phyloP scores from a whole-genome alignment of 2,329 filamentous ascomycete genomes.

The Lasiodiplodia gonubiensis region DNA sequence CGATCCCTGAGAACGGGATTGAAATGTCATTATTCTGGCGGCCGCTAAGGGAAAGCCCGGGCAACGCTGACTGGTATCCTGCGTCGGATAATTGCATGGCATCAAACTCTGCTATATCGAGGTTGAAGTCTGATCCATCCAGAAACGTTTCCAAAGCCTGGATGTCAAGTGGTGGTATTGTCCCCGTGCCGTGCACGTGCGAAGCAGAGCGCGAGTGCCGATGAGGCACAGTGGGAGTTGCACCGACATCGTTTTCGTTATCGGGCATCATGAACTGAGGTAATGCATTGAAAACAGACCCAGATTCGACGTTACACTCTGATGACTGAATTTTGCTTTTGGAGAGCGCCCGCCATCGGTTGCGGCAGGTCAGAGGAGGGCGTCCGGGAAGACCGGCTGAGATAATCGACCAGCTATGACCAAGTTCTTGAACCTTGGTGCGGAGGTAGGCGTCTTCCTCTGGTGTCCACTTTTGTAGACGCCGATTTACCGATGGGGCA shows the following conservation, averaged over 20 bases:
- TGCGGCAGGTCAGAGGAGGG: slow-evolving; percentile 9
- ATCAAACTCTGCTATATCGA: background rate
- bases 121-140: background rate
- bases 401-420: background rate
- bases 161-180: background rate
- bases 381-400: background rate
- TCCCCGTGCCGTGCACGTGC: too few species aligned
- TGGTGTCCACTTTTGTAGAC: background rate
- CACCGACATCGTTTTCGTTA: background rate
- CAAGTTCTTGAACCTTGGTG: background rate
- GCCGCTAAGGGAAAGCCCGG: too few species aligned
- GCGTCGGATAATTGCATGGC: background rate
- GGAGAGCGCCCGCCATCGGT: background rate
- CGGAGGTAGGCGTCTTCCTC: background rate
- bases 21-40: too few species aligned
- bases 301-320: too few species aligned
- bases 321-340: background rate
- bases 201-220: background rate
- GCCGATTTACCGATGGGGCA: background rate
- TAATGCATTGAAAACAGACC: too few species aligned
- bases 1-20: too few species aligned
- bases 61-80: background rate
- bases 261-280: background rate
- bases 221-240: background rate
- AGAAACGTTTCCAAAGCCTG: background rate